These are phyloP conservation scores for Proliferodiscus dingleyae DNA, from an alignment of 2,329 filamentous ascomycete genomes.

Conservation along the genomic window DNA sequence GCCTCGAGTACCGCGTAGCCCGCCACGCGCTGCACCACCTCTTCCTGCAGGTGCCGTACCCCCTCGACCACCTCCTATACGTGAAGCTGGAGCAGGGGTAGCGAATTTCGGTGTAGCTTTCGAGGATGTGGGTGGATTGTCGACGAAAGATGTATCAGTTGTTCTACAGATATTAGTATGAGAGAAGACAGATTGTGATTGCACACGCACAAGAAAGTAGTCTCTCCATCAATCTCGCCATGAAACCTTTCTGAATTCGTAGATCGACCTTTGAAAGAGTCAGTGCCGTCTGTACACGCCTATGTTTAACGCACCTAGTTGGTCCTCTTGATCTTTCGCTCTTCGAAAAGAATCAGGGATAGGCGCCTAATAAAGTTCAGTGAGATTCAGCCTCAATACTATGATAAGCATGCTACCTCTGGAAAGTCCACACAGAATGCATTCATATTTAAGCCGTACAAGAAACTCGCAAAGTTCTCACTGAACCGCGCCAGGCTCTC, in stretches of 20 bases:
- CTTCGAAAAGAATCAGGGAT: slow-evolving; percentile 76
- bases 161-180: slow-evolving; percentile 52
- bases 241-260: slow-evolving; percentile 34
- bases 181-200: not conserved
- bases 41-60: slow-evolving; percentile 24
- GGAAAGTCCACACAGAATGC: slow-evolving; percentile 98
- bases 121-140: slow-evolving; percentile 64
- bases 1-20: slow-evolving; percentile 28
- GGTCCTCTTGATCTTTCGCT: slow-evolving; percentile 53
- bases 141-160: slow-evolving; percentile 85
- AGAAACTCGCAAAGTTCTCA: slow-evolving; percentile 91
- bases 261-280: slow-evolving; percentile 23
- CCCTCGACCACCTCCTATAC: slow-evolving; percentile 24
- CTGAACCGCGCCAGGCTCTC: slow-evolving; percentile 89
- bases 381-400: not conserved
- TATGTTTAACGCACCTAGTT: slow-evolving; percentile 35
- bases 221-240: slow-evolving; percentile 55
- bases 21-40: slow-evolving; percentile 29
- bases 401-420: slow-evolving; percentile 55
- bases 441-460: slow-evolving; percentile 98
- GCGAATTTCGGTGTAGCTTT: slow-evolving; percentile 42
- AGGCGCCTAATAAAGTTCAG: slow-evolving; percentile 55
- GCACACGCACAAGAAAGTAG: slow-evolving; percentile 78
- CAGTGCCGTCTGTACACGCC: slow-evolving; percentile 8
- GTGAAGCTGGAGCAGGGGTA: slow-evolving; percentile 29